Conservation (phyloP, 331 rosid genomes). For the Malus hybrid region DNA sequence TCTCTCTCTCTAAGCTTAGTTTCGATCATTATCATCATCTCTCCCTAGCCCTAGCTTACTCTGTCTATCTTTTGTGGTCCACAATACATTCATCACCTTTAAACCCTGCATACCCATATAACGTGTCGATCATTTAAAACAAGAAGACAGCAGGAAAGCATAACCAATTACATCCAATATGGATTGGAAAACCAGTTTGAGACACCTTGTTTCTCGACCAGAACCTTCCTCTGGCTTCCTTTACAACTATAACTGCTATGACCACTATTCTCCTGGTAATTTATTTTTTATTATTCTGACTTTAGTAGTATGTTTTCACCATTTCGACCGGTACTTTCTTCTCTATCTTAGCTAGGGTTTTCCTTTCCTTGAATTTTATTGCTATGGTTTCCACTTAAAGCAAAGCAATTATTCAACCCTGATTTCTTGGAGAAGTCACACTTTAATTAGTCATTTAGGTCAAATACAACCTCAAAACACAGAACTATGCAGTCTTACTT, state of each 20-base stretch:
- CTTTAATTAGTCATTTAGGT: neutral
- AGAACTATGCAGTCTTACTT: neutral
- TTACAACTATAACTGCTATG: slow-evolving; percentile 49
- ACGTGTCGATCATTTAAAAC: slow-evolving; percentile 12
- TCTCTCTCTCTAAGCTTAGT: neutral
- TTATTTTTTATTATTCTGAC: neutral
- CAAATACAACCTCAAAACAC: neutral
- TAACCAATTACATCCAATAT: slow-evolving; percentile 23
- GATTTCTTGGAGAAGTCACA: neutral
- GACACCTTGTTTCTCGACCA: slow-evolving; percentile 49
- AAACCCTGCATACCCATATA: slow-evolving; percentile 6
- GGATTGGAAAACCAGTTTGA: slow-evolving; percentile 64
- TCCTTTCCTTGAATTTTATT: neutral
- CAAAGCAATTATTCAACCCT: neutral
- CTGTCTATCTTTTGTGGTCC: slow-evolving; percentile 39
- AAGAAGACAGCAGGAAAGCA: slow-evolving; percentile 21
- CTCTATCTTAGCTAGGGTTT: no score
- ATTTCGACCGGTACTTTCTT: neutral
- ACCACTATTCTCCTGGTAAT: slow-evolving; percentile 33
- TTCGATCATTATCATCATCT: neutral
- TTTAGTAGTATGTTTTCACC: neutral
- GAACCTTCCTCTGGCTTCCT: slow-evolving; percentile 75
- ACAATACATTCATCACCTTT: neutral
- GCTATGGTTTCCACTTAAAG: neutral
- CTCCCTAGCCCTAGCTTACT: neutral